A percentile compares a stretch with the other conserved stretches of the same genome.
Conservation (phyloP, 495 filamentous ascomycete species). For the Symbiotaphrina buchneri region DNA sequence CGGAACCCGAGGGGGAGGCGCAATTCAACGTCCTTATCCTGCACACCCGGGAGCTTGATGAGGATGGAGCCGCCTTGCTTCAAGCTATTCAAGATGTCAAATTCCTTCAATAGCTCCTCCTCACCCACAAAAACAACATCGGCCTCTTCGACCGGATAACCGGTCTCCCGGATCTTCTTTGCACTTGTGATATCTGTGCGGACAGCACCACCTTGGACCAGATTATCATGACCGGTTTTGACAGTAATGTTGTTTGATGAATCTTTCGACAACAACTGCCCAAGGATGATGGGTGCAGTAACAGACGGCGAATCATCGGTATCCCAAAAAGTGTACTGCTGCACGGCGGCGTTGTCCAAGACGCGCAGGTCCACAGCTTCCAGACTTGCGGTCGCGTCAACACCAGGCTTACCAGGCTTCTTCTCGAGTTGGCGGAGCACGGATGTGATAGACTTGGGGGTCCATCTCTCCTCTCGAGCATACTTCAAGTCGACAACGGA, state of each 20-base stretch:
- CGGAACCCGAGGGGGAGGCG: constrained; percentile 45
- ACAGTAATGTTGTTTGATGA: constrained; percentile 55
- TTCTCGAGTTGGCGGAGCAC: constrained; percentile 36
- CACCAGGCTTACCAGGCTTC: constrained; percentile 17
- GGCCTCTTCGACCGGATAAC: constrained; percentile 56
- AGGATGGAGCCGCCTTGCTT: constrained; percentile 54
- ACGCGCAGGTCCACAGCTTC: constrained; percentile 20
- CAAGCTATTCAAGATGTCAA: constrained; percentile 46
- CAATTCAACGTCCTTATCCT: constrained; percentile 80
- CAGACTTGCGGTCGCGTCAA: constrained; percentile 14
- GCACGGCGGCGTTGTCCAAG: constrained; percentile 23
- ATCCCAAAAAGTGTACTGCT: constrained; percentile 92
- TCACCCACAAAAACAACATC: constrained; percentile 62
- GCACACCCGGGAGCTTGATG: constrained; percentile 50
- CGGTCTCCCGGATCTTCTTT: constrained; percentile 58
- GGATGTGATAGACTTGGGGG: constrained; percentile 49
- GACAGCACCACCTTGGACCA: constrained; percentile 63
- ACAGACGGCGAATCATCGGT: constrained; percentile 47
- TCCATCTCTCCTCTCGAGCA: constrained; percentile 55
- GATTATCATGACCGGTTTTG: constrained; percentile 59
- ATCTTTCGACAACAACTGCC: constrained; percentile 51
- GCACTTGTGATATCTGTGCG: constrained; percentile 74
- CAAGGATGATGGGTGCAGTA: constrained; percentile 39
- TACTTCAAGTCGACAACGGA: constrained; percentile 72
- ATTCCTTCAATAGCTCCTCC: constrained; percentile 50